Evolutionary conservation across 352 stramenopile species (phyloP), one percentile per base, ranked within the genome.

Genomic region (Globisporangium radiosum): DNA sequence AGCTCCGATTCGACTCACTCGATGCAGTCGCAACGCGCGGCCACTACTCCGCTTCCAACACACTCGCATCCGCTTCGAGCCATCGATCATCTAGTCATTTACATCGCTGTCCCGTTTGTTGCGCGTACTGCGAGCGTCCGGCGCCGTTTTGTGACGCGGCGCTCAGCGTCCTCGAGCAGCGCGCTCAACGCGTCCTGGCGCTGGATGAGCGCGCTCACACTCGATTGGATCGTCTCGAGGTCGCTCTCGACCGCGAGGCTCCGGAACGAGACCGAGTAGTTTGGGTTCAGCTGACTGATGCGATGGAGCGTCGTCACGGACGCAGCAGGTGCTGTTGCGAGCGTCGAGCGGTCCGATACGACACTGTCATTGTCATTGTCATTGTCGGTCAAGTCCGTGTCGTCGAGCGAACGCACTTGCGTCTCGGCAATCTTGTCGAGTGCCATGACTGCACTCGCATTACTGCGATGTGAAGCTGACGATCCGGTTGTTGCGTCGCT

Each of bases 201-300:
- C 56, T 88, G 71, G 45, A 87, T 76, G 63, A 87, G 78, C 47
- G 61, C 63, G 56, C 70, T 73, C 25, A 90, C 60, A 39, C 84
- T 85, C 8, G 64, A 59, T 19, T 89, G 75, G 53, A 90, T 88
- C n/a, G 72, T 81, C 49, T 96, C 84, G 2, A 96, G 71, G 43
- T 92, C 84, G 2, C 72, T 78, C 69, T 90, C 81, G n/a, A 68
- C 76, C 1, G 73, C 65, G 25, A 82, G 66, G 56, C 72, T 84
- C 42, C 83, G 88, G 59, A 90, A 92, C 59, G 77, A 90, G 7
- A 68, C 69, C 2, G 80, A 88, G 53, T 85, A 90, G 52, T 89
- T 76, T 1, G 87, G 90, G 57, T 99, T 87, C 47, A 99, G 81
- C 62, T 92, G 87, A 17, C 73, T 85, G 61, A 90, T 88, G 47